Percentiles rank a stretch among this genome's conserved stretches.
Evolutionary conservation across 352 stramenopile species (phyloP).

Genomic region (Phytophthora gonapodyides): DNA sequence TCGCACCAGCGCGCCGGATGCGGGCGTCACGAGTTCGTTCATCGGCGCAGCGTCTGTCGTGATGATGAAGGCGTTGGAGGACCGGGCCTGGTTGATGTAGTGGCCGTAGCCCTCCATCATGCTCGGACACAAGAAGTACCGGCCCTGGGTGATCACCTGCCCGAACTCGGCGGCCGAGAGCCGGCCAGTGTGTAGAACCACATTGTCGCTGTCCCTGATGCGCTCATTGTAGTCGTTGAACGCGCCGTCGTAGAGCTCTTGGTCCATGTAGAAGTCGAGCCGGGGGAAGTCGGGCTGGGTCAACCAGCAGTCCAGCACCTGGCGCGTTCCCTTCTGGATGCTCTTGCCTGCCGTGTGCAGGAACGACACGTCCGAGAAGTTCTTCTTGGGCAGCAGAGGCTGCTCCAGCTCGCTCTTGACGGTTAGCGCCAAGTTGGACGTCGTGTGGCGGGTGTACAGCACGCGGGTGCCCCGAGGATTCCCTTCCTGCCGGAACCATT

Average conservation of each 20-base stretch:
- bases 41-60: slow-evolving; percentile 57
- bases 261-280: slow-evolving; percentile 46
- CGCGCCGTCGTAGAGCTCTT: slow-evolving; percentile 35
- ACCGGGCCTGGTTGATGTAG: slow-evolving; percentile 68
- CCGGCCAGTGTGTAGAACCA: slow-evolving; percentile 33
- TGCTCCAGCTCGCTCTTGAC: neutral
- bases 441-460: slow-evolving; percentile 57
- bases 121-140: slow-evolving; percentile 56
- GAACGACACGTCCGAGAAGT: slow-evolving; percentile 48
- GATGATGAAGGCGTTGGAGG: slow-evolving; percentile 43
- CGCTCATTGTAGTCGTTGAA: slow-evolving; percentile 33
- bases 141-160: slow-evolving; percentile 37
- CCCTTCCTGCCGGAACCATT: slow-evolving; percentile 52
- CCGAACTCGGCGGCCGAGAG: slow-evolving; percentile 37
- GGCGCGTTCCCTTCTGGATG: slow-evolving; percentile 48
- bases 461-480: slow-evolving; percentile 48
- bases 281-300: slow-evolving; percentile 37
- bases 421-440: slow-evolving; percentile 35
- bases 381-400: slow-evolving; percentile 25
- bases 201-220: slow-evolving; percentile 22
- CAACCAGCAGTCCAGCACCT: slow-evolving; percentile 54
- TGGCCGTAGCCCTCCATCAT: slow-evolving; percentile 57
- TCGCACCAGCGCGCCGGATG: slow-evolving; percentile 46
- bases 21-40: slow-evolving; percentile 54
- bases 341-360: slow-evolving; percentile 50